Conservation (phyloP, 2,329 filamentous ascomycete genomes). For the Lasiodiplodia sp. region DNA sequence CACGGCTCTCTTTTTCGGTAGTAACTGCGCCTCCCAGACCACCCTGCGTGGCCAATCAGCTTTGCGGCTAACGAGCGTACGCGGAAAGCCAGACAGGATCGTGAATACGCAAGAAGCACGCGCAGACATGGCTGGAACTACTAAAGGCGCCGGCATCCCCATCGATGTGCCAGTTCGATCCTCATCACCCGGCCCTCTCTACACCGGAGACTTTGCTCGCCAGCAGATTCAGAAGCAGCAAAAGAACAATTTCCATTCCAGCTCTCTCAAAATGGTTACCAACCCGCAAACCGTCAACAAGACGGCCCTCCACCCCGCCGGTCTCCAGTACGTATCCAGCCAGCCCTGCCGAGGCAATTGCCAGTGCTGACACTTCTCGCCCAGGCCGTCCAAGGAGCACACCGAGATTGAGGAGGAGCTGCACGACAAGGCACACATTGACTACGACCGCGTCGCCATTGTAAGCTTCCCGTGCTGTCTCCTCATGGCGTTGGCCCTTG, state of each 20-base stretch:
- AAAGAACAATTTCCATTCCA: conserved; percentile 65
- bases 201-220: conserved; percentile 61
- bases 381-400: conserved; percentile 68
- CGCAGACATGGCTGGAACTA: conserved; percentile 42
- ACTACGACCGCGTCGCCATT: conserved; percentile 98
- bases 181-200: conserved; percentile 55
- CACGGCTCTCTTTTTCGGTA: conserved; percentile 29
- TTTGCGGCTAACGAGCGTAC: conserved; percentile 20
- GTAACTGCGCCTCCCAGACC: conserved; percentile 28
- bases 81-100: conserved; percentile 27
- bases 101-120: conserved; percentile 26
- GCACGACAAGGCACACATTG: conserved; percentile 96
- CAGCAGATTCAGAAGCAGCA: conserved; percentile 66
- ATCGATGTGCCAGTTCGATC: conserved; percentile 37
- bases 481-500: background rate
- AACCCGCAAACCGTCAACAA: conserved; percentile 74
- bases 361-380: conserved; percentile 3
- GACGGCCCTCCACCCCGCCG: conserved; percentile 87
- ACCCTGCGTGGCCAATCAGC: conserved; percentile 16
- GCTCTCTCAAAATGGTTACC: conserved; percentile 52
- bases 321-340: conserved; percentile 76
- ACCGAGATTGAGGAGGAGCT: conserved; percentile 98
- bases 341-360: conserved; percentile 12
- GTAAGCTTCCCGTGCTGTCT: conserved; percentile 60
- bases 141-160: conserved; percentile 48